Evolutionary conservation across 176 grass and related monocot genomes (phyloP).

Genomic region (Oryza australiensis): DNA sequence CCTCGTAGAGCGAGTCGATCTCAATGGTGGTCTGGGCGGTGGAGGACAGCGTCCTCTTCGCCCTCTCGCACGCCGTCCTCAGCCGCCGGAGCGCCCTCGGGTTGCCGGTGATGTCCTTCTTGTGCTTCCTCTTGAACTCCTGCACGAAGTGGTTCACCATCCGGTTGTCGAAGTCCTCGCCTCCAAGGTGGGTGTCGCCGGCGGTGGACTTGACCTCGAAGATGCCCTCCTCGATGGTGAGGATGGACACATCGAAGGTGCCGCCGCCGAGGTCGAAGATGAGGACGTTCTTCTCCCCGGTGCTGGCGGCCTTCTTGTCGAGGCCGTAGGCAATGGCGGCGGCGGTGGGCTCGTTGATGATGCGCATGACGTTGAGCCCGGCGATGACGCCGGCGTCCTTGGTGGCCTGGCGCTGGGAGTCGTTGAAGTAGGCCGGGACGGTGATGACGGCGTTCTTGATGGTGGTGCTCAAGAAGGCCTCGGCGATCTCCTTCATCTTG

Average conservation of each 20-base stretch:
- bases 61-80: slow-evolving; percentile 70
- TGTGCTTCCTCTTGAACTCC: slow-evolving; percentile 81
- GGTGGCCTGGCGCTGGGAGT: slow-evolving; percentile 90
- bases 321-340: slow-evolving; percentile 86
- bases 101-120: slow-evolving; percentile 81
- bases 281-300: slow-evolving; percentile 75
- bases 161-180: slow-evolving; percentile 85
- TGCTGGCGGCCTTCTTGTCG: slow-evolving; percentile 59
- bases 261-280: slow-evolving; percentile 93
- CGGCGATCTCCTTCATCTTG: slow-evolving; percentile 83
- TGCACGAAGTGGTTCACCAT: slow-evolving; percentile 80
- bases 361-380: slow-evolving; percentile 81
- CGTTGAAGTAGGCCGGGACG: slow-evolving; percentile 88
- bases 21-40: slow-evolving; percentile 69
- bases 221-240: slow-evolving; percentile 87
- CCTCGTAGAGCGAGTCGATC: slow-evolving; percentile 71
- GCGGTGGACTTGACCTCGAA: slow-evolving; percentile 80
- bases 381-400: slow-evolving; percentile 80
- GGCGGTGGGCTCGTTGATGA: slow-evolving; percentile 85
- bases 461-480: slow-evolving; percentile 50
- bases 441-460: slow-evolving; percentile 84
- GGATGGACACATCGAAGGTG: slow-evolving; percentile 92
- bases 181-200: slow-evolving; percentile 72
- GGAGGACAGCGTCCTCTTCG: slow-evolving; percentile 75
- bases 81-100: slow-evolving; percentile 60